A percentile compares a stretch with the other conserved stretches of the same genome.
phyloP scores from a whole-genome alignment of 2,329 filamentous ascomycete species.

The Blastomyces percursus region DNA sequence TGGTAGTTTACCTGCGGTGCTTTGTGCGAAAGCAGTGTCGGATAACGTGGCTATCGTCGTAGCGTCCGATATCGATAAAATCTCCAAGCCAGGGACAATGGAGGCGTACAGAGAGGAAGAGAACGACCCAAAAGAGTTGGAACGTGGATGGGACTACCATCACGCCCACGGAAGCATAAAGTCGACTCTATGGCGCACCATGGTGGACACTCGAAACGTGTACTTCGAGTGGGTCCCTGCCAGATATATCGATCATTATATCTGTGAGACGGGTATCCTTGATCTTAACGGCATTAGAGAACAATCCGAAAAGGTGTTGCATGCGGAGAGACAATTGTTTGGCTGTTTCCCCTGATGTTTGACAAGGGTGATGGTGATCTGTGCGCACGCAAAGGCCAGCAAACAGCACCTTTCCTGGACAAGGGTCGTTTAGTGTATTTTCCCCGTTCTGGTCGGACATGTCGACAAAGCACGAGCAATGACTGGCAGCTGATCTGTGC shows the following conservation, averaged over 20 bases:
- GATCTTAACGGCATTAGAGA: constrained; percentile 14
- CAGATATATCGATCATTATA: constrained; percentile 39
- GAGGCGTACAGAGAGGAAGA: constrained; percentile 40
- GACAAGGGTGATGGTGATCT: not conserved
- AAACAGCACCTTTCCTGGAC: not conserved
- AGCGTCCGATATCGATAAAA: constrained; percentile 51
- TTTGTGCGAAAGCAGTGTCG: constrained; percentile 43
- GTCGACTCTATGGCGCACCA: constrained; percentile 10
- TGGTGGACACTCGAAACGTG: constrained; percentile 27
- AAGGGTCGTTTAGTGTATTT: not conserved
- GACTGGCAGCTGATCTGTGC: not conserved
- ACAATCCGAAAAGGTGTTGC: constrained; percentile 10
- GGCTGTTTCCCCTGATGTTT: constrained; percentile 4
- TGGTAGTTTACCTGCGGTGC: constrained; percentile 49
- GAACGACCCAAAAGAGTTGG: constrained; percentile 44
- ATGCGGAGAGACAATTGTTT: constrained; percentile 11
- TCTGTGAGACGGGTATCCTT: constrained; percentile 40
- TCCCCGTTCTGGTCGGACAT: not conserved
- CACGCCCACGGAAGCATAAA: not conserved
- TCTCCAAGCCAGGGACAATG: constrained; percentile 38
- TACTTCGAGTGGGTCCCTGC: constrained; percentile 48
- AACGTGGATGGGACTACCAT: constrained; percentile 6
- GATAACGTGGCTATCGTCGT: constrained; percentile 42
- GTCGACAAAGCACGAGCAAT: not conserved
- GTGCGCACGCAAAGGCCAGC: not conserved